A percentile compares a stretch with the other conserved stretches of the same genome.
phyloP scores from a whole-genome alignment of 1,284 basidiomycete species.

The Marasmius oreades region DNA sequence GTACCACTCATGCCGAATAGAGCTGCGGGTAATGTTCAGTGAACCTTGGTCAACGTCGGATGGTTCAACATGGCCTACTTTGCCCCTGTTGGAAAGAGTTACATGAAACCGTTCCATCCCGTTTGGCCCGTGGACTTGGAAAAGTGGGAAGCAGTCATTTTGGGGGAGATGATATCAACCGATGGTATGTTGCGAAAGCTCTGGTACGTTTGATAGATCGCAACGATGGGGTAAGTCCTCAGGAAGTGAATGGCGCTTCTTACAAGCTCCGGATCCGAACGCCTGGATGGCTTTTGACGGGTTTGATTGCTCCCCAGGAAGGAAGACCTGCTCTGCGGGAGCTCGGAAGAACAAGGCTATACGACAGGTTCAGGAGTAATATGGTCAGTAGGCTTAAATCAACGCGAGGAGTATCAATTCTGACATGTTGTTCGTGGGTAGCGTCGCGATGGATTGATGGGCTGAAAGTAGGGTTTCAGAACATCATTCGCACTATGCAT shows the following conservation, averaged over 20 bases:
- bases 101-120: conserved; percentile 9
- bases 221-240: not conserved
- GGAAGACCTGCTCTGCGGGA: conserved; percentile 6
- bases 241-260: too few relatives aligned
- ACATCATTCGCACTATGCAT: not conserved
- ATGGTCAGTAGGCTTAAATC: too few relatives aligned
- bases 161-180: conserved; percentile 10
- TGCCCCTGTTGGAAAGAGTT: conserved; percentile 3
- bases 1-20: conserved; percentile 7
- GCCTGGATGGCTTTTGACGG: too few relatives aligned
- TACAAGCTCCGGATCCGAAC: not conserved
- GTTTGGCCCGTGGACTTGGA: conserved; percentile 12
- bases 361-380: conserved; percentile 6
- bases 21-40: conserved; percentile 3
- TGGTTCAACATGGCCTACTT: conserved; percentile 13
- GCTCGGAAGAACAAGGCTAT: conserved; percentile 3
- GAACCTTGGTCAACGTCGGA: conserved; percentile 8
- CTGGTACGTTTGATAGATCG: conserved; percentile 7
- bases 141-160: conserved; percentile 3
- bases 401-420: too few relatives aligned
- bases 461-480: not conserved
- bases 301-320: not conserved
- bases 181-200: conserved; percentile 6
- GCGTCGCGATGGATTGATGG: not conserved
- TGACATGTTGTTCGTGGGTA: not conserved